These are phyloP conservation scores for Turritis glabra DNA, from an alignment of 345 rosid genomes.

Conservation along the genomic window DNA sequence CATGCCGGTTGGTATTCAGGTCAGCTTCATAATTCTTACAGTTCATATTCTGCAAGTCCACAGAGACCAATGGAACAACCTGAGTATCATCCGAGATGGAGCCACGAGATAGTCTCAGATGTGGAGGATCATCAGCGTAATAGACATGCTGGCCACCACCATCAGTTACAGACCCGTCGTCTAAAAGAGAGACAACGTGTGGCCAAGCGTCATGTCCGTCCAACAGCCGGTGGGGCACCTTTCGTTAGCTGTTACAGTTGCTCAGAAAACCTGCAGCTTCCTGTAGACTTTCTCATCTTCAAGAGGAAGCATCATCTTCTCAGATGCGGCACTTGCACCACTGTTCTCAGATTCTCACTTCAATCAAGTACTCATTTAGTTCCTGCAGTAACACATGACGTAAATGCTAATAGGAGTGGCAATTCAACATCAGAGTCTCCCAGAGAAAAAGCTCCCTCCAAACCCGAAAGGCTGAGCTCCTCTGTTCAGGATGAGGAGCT, in stretches of 20 bases:
- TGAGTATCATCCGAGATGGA: conserved; percentile 39
- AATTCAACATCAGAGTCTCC: conserved; percentile 40
- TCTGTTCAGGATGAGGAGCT: conserved; percentile 44
- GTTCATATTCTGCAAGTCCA: conserved; percentile 64
- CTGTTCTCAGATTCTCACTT: conserved; percentile 68
- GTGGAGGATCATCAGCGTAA: conserved; percentile 47
- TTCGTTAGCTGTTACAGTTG: conserved; percentile 62
- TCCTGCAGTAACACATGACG: conserved; percentile 31
- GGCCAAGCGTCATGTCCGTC: conserved; percentile 65
- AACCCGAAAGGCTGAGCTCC: conserved; percentile 39
- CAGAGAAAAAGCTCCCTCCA: conserved; percentile 29
- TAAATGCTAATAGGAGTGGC: conserved; percentile 36
- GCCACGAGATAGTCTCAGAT: conserved; percentile 48
- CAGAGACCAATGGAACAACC: conserved; percentile 53
- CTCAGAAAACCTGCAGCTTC: conserved; percentile 58
- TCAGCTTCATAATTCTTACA: conserved; percentile 39
- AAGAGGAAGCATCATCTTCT: conserved; percentile 64
- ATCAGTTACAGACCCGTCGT: conserved; percentile 40
- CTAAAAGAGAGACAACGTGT: conserved; percentile 47
- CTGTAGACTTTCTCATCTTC: conserved; percentile 76
- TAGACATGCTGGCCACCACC: conserved; percentile 32
- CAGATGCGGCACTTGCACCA: conserved; percentile 71
- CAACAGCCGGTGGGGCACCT: conserved; percentile 88
- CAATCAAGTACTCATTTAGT: conserved; percentile 55
- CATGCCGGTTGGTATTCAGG: conserved; percentile 44